Evolutionary conservation across 2,329 filamentous ascomycete species (phyloP).

Genomic region (Verruconis gallopava): DNA sequence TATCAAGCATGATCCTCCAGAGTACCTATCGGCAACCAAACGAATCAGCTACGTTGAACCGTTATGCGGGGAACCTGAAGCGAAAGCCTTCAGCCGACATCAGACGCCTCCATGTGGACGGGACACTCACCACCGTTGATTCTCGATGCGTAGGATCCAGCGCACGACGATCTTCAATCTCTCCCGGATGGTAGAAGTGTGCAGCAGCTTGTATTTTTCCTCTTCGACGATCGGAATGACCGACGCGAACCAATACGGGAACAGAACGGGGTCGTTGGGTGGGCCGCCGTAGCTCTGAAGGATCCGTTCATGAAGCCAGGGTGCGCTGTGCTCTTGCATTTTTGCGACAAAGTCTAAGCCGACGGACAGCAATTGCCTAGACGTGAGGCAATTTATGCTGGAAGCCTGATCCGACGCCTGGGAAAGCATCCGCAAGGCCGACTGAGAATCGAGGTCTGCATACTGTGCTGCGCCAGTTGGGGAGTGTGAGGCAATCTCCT

Average conservation of each 20-base stretch:
- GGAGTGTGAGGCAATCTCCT: constrained; percentile 39
- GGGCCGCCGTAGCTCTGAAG: constrained; percentile 64
- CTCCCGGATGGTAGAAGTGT: constrained; percentile 62
- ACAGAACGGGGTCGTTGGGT: constrained; percentile 60
- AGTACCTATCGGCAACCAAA: constrained; percentile 7
- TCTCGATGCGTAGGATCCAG: constrained; percentile 66
- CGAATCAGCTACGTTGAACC: constrained; percentile 3
- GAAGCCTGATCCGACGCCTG: constrained; percentile 14
- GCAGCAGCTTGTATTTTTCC: constrained; percentile 67
- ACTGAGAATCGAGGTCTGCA: constrained; percentile 20
- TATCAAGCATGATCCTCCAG: constrained; percentile 8
- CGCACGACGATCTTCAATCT: constrained; percentile 68
- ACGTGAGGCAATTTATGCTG: constrained; percentile 48
- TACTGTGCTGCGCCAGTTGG: constrained; percentile 10
- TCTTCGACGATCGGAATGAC: constrained; percentile 64
- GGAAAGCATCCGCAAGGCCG: constrained; percentile 16
- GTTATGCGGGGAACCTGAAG: background rate
- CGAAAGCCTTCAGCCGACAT: too few species aligned
- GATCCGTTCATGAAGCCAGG: constrained; percentile 63
- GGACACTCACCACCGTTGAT: constrained; percentile 57
- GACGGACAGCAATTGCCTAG: constrained; percentile 53
- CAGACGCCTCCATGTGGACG: too few species aligned
- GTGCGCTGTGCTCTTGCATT: constrained; percentile 55
- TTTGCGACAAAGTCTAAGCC: constrained; percentile 53
- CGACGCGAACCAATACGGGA: constrained; percentile 85